Evolutionary conservation across 2,329 filamentous ascomycete genomes (phyloP).

Genomic region (Calonectria leucothoes): DNA sequence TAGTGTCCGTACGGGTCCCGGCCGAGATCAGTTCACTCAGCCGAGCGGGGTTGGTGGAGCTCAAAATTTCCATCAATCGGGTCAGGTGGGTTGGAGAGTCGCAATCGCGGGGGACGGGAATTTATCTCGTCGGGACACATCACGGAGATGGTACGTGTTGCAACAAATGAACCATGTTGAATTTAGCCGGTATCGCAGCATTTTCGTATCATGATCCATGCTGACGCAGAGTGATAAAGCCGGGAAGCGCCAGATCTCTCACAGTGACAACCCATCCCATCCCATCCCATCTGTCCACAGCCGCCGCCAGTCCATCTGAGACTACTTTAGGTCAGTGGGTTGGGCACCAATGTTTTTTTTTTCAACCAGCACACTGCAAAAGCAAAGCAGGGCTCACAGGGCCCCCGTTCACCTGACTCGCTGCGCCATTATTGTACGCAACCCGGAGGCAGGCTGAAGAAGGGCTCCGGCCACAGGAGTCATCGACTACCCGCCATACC

Average conservation of each 20-base stretch:
- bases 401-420: not conserved
- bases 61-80: slow-evolving; percentile 10
- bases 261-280: not conserved
- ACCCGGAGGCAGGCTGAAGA: not conserved
- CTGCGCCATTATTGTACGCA: not conserved
- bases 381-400: not conserved
- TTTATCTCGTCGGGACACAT: not conserved
- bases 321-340: not conserved
- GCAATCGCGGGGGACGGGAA: not conserved
- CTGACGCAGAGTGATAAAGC: not conserved
- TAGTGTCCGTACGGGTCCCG: not conserved
- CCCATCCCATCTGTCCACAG: no score
- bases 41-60: slow-evolving; percentile 4
- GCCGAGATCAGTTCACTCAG: slow-evolving; percentile 7
- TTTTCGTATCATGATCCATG: not conserved
- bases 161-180: not conserved
- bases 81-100: not conserved
- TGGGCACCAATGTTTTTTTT: not conserved
- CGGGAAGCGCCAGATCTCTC: not conserved
- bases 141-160: not conserved
- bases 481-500: not conserved
- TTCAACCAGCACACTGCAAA: not conserved
- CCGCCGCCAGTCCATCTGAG: not conserved
- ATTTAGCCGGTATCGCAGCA: not conserved
- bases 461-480: not conserved